A percentile compares a stretch with the other conserved stretches of the same genome.
Conservation (phyloP, 306 rosid species). For the Pterocarpus santalinus region DNA sequence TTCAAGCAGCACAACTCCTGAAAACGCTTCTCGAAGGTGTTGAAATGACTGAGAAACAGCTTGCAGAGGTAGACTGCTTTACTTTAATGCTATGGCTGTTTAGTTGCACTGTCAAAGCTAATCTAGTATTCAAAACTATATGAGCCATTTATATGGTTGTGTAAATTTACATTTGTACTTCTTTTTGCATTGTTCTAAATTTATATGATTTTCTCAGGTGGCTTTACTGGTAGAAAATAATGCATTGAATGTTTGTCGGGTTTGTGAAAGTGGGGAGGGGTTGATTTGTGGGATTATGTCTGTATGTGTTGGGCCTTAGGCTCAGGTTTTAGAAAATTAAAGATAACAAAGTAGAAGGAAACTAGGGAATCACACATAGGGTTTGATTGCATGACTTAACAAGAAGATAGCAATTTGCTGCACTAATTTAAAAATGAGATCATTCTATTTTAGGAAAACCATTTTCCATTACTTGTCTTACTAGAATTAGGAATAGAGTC, state of each 20-base stretch:
- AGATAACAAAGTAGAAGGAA: conserved; percentile 33
- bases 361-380: background rate
- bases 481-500: conserved; percentile 13
- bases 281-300: background rate
- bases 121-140: background rate
- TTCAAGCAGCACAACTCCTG: conserved; percentile 73
- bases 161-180: background rate
- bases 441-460: conserved; percentile 5
- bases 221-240: too few relatives aligned
- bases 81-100: background rate
- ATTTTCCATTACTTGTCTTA: background rate
- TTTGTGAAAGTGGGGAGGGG: background rate
- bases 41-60: conserved; percentile 98
- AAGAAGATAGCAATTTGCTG: conserved; percentile 3
- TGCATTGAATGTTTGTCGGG: background rate
- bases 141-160: conserved; percentile 8
- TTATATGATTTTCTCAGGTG: conserved; percentile 21
- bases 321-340: background rate
- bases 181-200: background rate
- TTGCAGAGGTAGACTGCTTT: conserved; percentile 69
- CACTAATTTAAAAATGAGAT: background rate
- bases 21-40: conserved; percentile 97
- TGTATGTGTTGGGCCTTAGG: background rate
- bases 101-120: conserved; percentile 27
- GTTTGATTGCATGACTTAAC: background rate